Conservation (phyloP, 345 rosid species). For the Eucalyptus regnans region DNA sequence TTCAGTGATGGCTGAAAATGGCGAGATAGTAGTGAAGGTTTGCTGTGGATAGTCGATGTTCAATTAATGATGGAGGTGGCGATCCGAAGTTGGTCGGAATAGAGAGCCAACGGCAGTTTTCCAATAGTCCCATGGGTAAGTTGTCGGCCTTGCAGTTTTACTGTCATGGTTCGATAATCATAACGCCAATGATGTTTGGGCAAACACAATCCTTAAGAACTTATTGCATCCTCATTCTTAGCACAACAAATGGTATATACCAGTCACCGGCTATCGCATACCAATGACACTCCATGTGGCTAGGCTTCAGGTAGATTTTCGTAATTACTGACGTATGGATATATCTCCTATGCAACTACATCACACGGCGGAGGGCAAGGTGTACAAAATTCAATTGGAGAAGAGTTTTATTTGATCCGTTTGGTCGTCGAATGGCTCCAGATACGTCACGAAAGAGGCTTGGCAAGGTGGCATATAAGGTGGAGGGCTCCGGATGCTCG, state of each 20-base stretch:
- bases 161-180: neutral
- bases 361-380: neutral
- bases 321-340: neutral
- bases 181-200: neutral
- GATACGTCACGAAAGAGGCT: neutral
- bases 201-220: neutral
- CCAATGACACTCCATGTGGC: neutral
- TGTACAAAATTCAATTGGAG: neutral
- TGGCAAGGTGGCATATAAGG: slow-evolving; percentile 20
- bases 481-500: slow-evolving; percentile 17
- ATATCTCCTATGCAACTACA: neutral
- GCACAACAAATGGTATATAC: neutral
- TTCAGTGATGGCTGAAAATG: too few relatives aligned
- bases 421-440: neutral
- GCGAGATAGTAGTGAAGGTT: too few relatives aligned
- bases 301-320: neutral
- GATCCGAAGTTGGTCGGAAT: too few relatives aligned
- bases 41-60: too few relatives aligned
- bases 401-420: neutral
- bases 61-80: too few relatives aligned
- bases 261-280: neutral
- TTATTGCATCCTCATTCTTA: neutral
- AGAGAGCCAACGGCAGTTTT: too few relatives aligned
- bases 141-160: too few relatives aligned
- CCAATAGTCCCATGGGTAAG: too few relatives aligned